These are phyloP conservation scores for Daphne laureola DNA, from an alignment of 441 rosid genomes.

Conservation along the genomic window DNA sequence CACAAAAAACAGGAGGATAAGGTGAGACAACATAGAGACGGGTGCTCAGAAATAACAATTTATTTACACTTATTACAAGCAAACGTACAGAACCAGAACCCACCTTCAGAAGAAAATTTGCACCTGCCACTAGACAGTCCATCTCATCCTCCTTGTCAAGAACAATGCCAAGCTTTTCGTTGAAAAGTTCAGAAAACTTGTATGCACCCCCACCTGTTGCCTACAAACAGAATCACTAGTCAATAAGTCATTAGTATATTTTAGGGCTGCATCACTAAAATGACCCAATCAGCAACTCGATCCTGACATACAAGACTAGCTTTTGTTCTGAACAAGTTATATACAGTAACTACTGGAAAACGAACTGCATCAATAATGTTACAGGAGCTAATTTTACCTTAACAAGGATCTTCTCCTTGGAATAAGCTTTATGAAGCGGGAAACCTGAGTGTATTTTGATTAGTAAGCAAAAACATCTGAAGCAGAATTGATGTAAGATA, in stretches of 20 bases:
- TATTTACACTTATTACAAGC: background rate
- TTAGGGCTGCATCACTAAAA: background rate
- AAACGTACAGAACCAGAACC: constrained; percentile 6
- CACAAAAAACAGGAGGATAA: constrained; percentile 13
- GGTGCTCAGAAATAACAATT: background rate
- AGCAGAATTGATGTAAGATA: constrained; percentile 1
- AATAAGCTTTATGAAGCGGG: constrained; percentile 26
- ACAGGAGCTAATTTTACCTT: constrained; percentile 45
- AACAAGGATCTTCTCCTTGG: constrained; percentile 29
- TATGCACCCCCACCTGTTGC: constrained; percentile 94
- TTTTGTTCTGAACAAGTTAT: background rate
- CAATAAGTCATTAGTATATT: background rate
- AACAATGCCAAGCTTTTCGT: constrained; percentile 76
- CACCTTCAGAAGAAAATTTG: constrained; percentile 95
- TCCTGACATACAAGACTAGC: constrained; percentile 11
- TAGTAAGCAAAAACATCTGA: constrained; percentile 20
- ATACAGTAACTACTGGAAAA: too few relatives aligned
- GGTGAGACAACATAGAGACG: background rate
- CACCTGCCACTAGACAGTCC: constrained; percentile 92
- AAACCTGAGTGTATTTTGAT: constrained; percentile 44
- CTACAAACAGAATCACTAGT: constrained; percentile 26
- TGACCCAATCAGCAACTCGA: background rate
- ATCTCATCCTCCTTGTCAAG: constrained; percentile 97
- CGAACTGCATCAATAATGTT: background rate
- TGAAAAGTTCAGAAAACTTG: constrained; percentile 87